These are phyloP conservation scores for Tilletia indica DNA, from an alignment of 1,284 basidiomycete genomes.

Conservation along the genomic window DNA sequence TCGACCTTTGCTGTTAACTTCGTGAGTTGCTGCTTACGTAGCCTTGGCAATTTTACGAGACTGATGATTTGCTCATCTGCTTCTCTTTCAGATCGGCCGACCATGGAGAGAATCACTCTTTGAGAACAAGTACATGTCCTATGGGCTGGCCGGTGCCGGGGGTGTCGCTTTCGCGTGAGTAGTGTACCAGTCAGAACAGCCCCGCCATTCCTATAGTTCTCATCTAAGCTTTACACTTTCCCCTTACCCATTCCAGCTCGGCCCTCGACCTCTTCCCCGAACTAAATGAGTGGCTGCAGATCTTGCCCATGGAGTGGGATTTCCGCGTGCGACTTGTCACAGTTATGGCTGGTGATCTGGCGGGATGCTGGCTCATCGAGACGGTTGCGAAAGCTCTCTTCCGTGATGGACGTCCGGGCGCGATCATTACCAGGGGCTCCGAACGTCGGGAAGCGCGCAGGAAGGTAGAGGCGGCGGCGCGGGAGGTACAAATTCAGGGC, in stretches of 20 bases:
- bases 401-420: slow-evolving; percentile 80
- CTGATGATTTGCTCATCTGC: not conserved
- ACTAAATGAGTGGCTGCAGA: slow-evolving; percentile 91
- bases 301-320: slow-evolving; percentile 78
- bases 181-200: slow-evolving; percentile 7
- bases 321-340: slow-evolving; percentile 59
- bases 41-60: not conserved
- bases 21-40: slow-evolving; percentile 4
- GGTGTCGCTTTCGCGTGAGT: slow-evolving; percentile 46
- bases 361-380: slow-evolving; percentile 82
- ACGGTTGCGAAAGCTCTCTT: slow-evolving; percentile 79
- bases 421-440: slow-evolving; percentile 67
- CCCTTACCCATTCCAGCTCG: slow-evolving; percentile 57
- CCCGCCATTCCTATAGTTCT: not conserved
- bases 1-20: slow-evolving; percentile 54
- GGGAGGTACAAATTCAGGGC: not conserved
- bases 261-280: slow-evolving; percentile 80
- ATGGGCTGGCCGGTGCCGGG: slow-evolving; percentile 43
- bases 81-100: slow-evolving; percentile 34
- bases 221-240: not conserved
- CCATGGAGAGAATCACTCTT: slow-evolving; percentile 49
- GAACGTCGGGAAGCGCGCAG: slow-evolving; percentile 35
- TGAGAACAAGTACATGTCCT: slow-evolving; percentile 51
- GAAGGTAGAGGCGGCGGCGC: slow-evolving; percentile 21
- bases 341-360: slow-evolving; percentile 70